These are phyloP conservation scores for Hyaloscypha bicolor DNA, from an alignment of 495 filamentous ascomycete genomes.

Conservation along the genomic window DNA sequence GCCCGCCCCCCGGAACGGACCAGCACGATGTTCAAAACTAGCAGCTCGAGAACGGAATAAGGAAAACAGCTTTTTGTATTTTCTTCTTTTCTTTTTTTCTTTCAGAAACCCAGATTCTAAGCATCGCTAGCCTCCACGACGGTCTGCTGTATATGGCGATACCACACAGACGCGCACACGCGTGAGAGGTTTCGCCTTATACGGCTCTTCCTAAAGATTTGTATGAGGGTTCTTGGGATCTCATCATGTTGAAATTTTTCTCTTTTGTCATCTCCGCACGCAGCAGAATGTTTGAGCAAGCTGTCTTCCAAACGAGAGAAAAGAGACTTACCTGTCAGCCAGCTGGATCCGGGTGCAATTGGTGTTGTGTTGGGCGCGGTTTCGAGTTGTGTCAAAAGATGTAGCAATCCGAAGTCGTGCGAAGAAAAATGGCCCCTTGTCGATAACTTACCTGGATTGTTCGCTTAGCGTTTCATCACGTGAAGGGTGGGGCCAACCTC, in stretches of 20 bases:
- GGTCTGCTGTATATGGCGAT: constrained; percentile 25
- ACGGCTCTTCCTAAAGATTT: constrained; percentile 41
- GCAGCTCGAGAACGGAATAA: not conserved
- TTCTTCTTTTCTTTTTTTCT: not conserved
- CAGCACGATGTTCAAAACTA: too few species aligned
- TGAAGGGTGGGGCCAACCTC: not conserved
- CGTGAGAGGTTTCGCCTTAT: constrained; percentile 29
- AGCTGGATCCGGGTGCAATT: not conserved
- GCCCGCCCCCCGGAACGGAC: too few species aligned
- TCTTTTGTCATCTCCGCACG: not conserved
- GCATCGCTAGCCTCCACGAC: constrained; percentile 31
- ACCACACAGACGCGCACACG: constrained; percentile 15
- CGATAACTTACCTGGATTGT: too few species aligned
- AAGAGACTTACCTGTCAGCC: not conserved
- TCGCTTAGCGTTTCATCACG: not conserved
- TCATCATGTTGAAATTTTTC: constrained; percentile 36
- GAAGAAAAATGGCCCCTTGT: too few species aligned
- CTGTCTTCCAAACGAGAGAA: not conserved
- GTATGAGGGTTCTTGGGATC: constrained; percentile 32
- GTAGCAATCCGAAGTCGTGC: not conserved
- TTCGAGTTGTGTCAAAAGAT: not conserved
- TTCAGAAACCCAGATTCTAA: constrained; percentile 41
- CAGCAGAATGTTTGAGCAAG: too few species aligned
- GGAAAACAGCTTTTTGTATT: not conserved
- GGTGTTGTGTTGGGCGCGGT: not conserved